Base-by-base conservation (phyloP, 441 rosid species). In the Adansonia grandidieri region DNA sequence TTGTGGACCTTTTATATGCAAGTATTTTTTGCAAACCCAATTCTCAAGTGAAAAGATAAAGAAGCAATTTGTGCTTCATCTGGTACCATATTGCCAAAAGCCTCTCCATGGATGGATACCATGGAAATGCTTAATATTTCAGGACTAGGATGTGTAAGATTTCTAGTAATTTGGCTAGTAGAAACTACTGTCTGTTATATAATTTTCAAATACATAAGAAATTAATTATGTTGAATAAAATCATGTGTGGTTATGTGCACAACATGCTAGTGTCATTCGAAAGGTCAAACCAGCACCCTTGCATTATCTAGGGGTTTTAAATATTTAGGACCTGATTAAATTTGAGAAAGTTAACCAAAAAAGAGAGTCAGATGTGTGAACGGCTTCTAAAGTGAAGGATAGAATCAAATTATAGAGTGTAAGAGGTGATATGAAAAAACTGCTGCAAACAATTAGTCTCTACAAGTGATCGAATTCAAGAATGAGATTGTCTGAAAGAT, bases 41-140 rank as follows among this genome's bases (percentile, higher is more conserved):
- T 28, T 32, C 51, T 40, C 20, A n/a, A 65, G 11, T 28, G 71
- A n/a, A 65, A 42, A 65, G 50, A 8, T 42, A 42, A 65, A n/a
- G 24, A n/a, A n/a, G 71, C 71, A n/a, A 19, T 65, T 65, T 40
- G 20, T 65, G 71, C 50, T 65, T 65, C 70, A 40, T 65, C 48
- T 65, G 8, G 1, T n/a, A 42, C 22, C 2, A 40, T 65, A 11
- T 42, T 40, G 50, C 20, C 50, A 65, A 44, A 65, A n/a, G 28
- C 51, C 20, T 65, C 51, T 65, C 19, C 10, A 40, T n/a, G 51
- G 51, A 24, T 17, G 51, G 50, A 40, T 37, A 22, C 15, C 17
- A 5, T 42, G 71, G 11, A 32, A 40, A 65, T 40, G 50, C 19
- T 65, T 32, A 42, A 40, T 65, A 4, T 13, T 65, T 65, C 70